Percentiles rank a stretch among this genome's conserved stretches.
Evolutionary conservation across 768 basidiomycete genomes (phyloP).

Genomic region (Tubosaeta brunneosetosa): DNA sequence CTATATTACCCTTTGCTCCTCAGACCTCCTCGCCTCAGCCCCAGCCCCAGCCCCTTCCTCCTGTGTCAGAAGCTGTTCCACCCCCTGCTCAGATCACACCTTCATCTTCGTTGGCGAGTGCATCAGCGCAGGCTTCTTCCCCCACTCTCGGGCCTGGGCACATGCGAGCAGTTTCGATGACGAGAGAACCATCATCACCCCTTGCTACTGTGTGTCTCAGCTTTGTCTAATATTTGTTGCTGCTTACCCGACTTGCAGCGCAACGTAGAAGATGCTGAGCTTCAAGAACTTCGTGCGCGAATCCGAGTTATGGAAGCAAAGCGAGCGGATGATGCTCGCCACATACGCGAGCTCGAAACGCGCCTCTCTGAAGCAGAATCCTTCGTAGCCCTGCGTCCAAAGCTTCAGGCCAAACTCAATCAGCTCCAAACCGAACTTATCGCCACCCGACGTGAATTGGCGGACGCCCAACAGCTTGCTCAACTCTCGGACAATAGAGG

Average conservation of each 20-base stretch:
- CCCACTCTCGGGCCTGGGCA: constrained; percentile 9
- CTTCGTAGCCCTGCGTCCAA: constrained; percentile 80
- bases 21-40: constrained; percentile 31
- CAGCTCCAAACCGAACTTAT: constrained; percentile 77
- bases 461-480: constrained; percentile 72
- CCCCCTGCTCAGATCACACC: constrained; percentile 16
- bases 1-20: constrained; percentile 35
- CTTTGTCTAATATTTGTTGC: background rate
- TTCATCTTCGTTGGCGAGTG: constrained; percentile 14
- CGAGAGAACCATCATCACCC: constrained; percentile 27
- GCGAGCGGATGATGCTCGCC: constrained; percentile 80
- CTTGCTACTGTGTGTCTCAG: constrained; percentile 15
- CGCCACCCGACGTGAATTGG: constrained; percentile 66
- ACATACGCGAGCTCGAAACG: constrained; percentile 77
- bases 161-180: constrained; percentile 13
- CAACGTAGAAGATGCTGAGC: constrained; percentile 51
- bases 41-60: constrained; percentile 18
- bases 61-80: constrained; percentile 8
- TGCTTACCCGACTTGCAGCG: constrained; percentile 19
- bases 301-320: constrained; percentile 82
- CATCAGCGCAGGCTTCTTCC: constrained; percentile 3
- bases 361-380: constrained; percentile 81
- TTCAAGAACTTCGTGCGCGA: constrained; percentile 80
- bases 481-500: constrained; percentile 66
- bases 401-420: constrained; percentile 84